phyloP scores from a whole-genome alignment of 177 flowering plant genomes.

The Viscum album region DNA sequence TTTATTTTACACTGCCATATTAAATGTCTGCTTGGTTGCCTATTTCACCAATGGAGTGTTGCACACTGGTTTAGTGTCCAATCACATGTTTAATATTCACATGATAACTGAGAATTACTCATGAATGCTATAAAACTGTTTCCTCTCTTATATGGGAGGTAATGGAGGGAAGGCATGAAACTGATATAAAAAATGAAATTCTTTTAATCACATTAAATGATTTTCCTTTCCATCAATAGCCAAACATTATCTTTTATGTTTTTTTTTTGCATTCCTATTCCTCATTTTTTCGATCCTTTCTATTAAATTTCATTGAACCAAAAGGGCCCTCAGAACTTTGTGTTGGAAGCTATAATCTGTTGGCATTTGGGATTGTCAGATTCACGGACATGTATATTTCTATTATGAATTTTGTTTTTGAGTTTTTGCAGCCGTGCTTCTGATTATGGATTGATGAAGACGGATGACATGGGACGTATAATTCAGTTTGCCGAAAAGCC shows the following conservation, averaged over 20 bases:
- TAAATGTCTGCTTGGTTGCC: too few relatives aligned
- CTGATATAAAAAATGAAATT: too few relatives aligned
- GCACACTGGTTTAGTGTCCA: background rate
- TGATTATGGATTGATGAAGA: conserved; percentile 92
- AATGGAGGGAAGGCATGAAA: too few relatives aligned
- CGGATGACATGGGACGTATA: conserved; percentile 53
- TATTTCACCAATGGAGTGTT: background rate
- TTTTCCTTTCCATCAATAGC: too few relatives aligned
- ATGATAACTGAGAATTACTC: too few relatives aligned
- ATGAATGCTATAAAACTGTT: background rate
- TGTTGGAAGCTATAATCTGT: background rate
- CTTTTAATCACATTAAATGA: too few relatives aligned
- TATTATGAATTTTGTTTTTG: conserved; percentile 2
- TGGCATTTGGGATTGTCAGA: background rate
- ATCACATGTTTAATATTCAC: background rate
- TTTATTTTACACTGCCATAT: too few relatives aligned
- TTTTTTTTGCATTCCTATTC: too few relatives aligned
- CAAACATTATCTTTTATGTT: too few relatives aligned
- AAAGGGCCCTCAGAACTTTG: background rate
- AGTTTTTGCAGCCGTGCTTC: conserved; percentile 75
- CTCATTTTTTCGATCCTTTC: too few relatives aligned
- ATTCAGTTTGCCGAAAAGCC: conserved; percentile 87
- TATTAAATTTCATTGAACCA: too few relatives aligned
- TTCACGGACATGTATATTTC: background rate
- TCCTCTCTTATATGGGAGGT: too few relatives aligned